These are phyloP conservation scores for Colletotrichum sp. DNA, from an alignment of 2,329 filamentous ascomycete genomes.

Conservation along the genomic window DNA sequence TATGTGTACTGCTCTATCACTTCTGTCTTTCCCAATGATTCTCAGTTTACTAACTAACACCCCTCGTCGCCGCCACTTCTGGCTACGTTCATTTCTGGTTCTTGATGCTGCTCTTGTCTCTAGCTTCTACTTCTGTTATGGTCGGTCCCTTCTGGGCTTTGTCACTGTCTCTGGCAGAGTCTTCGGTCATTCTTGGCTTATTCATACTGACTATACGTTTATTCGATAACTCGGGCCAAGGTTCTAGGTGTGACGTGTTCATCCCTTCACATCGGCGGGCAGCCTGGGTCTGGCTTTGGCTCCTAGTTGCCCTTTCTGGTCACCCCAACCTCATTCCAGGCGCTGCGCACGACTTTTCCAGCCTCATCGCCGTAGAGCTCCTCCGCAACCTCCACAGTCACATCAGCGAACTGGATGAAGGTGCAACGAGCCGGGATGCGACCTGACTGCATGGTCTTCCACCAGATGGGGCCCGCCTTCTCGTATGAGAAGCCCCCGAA, in stretches of 20 bases:
- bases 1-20: no score
- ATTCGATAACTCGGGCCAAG: not conserved
- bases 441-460: constrained; percentile 51
- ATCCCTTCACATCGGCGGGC: not conserved
- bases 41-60: not conserved
- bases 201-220: not conserved
- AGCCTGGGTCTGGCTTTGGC: not conserved
- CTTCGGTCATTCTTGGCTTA: not conserved
- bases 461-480: constrained; percentile 58
- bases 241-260: not conserved
- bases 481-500: constrained; percentile 61
- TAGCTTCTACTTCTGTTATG: not conserved
- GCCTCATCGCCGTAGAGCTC: constrained; percentile 45
- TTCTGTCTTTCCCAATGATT: not conserved
- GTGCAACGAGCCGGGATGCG: constrained; percentile 43
- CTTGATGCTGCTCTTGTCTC: not conserved
- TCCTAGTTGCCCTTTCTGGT: constrained; percentile 8
- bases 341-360: constrained; percentile 47
- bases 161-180: not conserved
- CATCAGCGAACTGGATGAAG: constrained; percentile 54
- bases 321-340: constrained; percentile 55
- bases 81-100: no score
- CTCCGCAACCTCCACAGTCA: constrained; percentile 50
- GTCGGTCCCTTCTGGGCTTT: rapidly evolving
- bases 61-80: no score